phyloP scores from a whole-genome alignment of 148 eudicot species.

The Oxyria digyna region DNA sequence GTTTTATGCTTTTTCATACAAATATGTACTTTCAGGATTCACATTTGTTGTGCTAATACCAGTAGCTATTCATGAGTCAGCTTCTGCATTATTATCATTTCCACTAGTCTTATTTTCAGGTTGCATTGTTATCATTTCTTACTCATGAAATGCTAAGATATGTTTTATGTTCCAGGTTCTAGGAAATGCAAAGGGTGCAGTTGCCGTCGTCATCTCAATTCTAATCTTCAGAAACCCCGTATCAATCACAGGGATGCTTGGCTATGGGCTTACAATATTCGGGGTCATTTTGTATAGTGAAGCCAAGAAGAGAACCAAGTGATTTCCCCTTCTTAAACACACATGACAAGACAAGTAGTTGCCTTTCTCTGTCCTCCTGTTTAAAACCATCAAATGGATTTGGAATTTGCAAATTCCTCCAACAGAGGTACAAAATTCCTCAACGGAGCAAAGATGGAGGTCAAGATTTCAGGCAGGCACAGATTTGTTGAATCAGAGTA shows the following conservation, averaged over 20 bases:
- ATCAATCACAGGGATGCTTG: constrained; percentile 73
- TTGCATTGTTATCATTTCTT: background rate
- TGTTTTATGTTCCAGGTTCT: constrained; percentile 20
- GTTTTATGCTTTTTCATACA: background rate
- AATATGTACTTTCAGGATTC: background rate
- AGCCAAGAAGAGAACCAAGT: constrained; percentile 60
- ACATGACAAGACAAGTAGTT: constrained; percentile 1
- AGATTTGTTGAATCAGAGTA: constrained; percentile 5
- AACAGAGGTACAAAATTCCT: background rate
- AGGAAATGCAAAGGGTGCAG: constrained; percentile 80
- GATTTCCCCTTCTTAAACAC: background rate
- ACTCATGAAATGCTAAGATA: background rate
- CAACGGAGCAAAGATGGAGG: background rate
- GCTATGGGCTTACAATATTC: constrained; percentile 47
- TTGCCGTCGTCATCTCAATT: constrained; percentile 65
- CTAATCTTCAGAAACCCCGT: constrained; percentile 67
- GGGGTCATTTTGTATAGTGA: constrained; percentile 67
- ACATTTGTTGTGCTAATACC: background rate
- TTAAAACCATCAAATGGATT: background rate
- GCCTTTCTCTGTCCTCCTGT: background rate
- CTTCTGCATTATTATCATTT: background rate
- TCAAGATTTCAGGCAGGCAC: constrained; percentile 1
- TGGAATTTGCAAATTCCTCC: background rate
- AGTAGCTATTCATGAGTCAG: background rate
- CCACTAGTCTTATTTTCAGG: background rate